Conservation (phyloP, 2,329 filamentous ascomycete genomes). For the Colletotrichum limetticola region DNA sequence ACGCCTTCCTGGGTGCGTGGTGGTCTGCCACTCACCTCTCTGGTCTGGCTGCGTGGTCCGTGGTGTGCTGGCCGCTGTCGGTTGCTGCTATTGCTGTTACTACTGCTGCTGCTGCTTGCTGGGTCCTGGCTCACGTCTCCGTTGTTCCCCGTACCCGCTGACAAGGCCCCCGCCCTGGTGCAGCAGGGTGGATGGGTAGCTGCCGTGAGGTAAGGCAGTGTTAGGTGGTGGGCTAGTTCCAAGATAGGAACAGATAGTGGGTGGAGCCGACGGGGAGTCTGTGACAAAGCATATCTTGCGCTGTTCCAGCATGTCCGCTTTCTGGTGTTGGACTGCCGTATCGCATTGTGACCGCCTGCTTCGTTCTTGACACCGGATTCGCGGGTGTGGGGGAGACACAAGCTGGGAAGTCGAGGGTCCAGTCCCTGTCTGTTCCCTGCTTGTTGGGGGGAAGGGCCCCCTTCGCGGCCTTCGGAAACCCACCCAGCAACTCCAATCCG, state of each 20-base stretch:
- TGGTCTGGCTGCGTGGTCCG: constrained; percentile 6
- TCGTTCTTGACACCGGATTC: constrained; percentile 33
- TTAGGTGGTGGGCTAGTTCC: constrained; percentile 12
- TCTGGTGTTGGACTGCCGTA: not conserved
- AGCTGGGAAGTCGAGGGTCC: constrained; percentile 24
- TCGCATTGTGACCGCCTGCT: constrained; percentile 15
- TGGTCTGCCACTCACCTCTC: not conserved
- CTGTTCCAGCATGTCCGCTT: not conserved
- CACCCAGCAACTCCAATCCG: constrained; percentile 10
- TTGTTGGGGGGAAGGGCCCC: constrained; percentile 11
- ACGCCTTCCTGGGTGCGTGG: constrained; percentile 23
- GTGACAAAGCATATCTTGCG: constrained; percentile 32
- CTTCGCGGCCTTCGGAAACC: not conserved
- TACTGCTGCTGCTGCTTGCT: not conserved
- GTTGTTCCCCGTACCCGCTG: constrained; percentile 16
- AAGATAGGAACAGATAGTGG: constrained; percentile 22
- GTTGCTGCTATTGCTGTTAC: constrained; percentile 6
- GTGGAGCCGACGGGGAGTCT: constrained; percentile 21
- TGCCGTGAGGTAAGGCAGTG: constrained; percentile 1
- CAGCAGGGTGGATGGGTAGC: not conserved
- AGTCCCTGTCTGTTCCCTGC: constrained; percentile 31
- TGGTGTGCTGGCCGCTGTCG: constrained; percentile 9
- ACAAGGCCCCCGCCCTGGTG: constrained; percentile 20
- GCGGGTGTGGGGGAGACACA: constrained; percentile 16
- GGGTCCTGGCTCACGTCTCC: constrained; percentile 7